Base-by-base conservation (phyloP, 2,329 filamentous ascomycete species). In the Colletotrichum noveboracense region DNA sequence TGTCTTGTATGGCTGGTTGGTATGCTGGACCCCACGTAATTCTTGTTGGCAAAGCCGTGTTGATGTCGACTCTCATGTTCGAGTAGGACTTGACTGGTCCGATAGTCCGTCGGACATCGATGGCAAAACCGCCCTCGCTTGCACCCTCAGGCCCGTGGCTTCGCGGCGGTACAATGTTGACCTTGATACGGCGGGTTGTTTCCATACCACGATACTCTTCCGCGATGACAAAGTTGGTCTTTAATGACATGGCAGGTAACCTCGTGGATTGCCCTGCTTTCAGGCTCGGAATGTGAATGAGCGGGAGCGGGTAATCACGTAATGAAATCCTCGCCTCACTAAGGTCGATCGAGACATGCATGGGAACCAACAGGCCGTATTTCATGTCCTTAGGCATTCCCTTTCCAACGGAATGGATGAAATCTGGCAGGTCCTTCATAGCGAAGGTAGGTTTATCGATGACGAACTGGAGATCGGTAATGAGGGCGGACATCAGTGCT, bases 11-110 rank as follows among this genome's bases (percentile, higher is more conserved):
- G 2, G 96, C 96, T 32, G 97, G 97, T 81, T 99, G 97, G 81
- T 98, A 99, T 3, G 96, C 98, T 61, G 97, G 96, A 9, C 96
- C 96, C 97, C 97, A 99, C 0, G 96, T 98, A 69, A 99, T 96
- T 60, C 95, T 93, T 1, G 97, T 99, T 3, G 97, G 95, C 74
- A 96, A 92, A 70, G 93, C 94, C 3, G 96, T 98, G 83, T 98
- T 98, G 84, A 99, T 96, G 78, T 98, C 95, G 80, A 99, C 90
- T 38, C 91, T 92, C 84, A 98, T 96, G 81, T 98, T 94, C 0
- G 97, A 98, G 82, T 97, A 99, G 0, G 96, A 97, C 85, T 99
- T 99, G 78, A 99, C 95, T 0, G 97, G 95, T 10, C 96, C 95
- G 36, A 98, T 95, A 1, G 97, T 98, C 60, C 97, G 93, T 70